Percentiles rank a stretch among this genome's conserved stretches.
These are phyloP conservation scores for Tetracentron sinense DNA, from an alignment of 164 flowering plant species.

Conservation along the genomic window DNA sequence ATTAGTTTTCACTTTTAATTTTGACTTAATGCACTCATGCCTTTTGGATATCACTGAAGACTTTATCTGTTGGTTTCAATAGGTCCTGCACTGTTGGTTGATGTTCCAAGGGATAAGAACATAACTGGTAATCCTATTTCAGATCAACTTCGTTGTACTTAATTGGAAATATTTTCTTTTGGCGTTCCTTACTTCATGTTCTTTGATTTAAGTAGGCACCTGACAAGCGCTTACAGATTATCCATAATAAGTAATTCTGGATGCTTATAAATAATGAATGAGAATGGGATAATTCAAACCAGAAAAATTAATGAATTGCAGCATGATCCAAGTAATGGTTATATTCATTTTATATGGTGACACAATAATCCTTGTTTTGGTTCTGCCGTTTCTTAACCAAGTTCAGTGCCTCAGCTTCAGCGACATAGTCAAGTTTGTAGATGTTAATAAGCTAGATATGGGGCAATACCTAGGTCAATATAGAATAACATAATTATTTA, in stretches of 20 bases:
- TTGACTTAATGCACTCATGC: background rate
- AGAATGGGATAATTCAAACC: no score
- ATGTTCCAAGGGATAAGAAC: conserved; percentile 89
- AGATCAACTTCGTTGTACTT: background rate
- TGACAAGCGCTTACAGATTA: background rate
- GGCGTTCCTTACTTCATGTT: background rate
- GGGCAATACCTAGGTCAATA: no score
- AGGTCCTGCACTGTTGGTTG: conserved; percentile 87
- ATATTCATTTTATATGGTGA: no score
- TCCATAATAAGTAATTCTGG: background rate
- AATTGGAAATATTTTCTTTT: background rate
- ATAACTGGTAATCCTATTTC: conserved; percentile 54
- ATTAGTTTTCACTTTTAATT: background rate
- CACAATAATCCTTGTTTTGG: background rate
- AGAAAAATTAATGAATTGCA: no score
- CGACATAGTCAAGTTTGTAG: no score
- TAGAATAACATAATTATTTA: no score
- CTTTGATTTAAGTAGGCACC: background rate
- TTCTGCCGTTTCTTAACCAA: background rate
- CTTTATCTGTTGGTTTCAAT: conserved; percentile 16
- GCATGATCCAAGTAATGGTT: background rate
- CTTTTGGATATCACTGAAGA: background rate
- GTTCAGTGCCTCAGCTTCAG: no score
- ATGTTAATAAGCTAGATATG: no score
- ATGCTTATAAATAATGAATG: no score